Evolutionary conservation across 2,329 filamentous ascomycete species (phyloP), one percentile per base, ranked within the genome.

Genomic region (Penicillium sp.): DNA sequence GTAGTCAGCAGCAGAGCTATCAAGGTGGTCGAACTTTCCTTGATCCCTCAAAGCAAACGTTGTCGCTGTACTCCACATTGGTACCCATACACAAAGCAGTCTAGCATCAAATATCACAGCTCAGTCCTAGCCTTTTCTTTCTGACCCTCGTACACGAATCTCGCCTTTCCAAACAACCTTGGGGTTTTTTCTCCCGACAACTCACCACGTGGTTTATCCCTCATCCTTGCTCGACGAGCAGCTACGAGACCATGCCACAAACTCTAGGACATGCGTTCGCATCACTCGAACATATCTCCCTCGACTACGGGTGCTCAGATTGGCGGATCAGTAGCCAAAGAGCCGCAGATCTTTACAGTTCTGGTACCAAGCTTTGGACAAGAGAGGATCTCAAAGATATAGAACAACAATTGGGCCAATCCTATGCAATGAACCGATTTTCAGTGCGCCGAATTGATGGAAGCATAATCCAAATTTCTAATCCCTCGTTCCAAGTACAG

Each of bases 261-360:
- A 55, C 51, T 47, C 26, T 41, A 54, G 6, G 44, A 49, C 48
- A n/a, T n/a, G n/a, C n/a, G n/a, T n/a, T n/a, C n/a, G n/a, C n/a
- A n/a, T n/a, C n/a, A n/a, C n/a, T n/a, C n/a, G n/a, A n/a, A n/a
- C n/a, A n/a, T n/a, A n/a, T n/a, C n/a, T n/a, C 48, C 5, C 61
- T 63, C 44, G 54, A 63, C 57, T 59, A 62, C 35, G 59, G 57
- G 42, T 57, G 57, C 61, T 33, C 59, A 12, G 23, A 59, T 54
- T 63, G 61, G 61, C 57, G 49, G 31, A 58, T 59, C 41, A 63
- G 55, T 56, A 63, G 61, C 50, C 57, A 63, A 57, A 59, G 27
- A 56, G 59, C 48, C 41, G 57, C 55, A 59, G 57, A 63, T 55
- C 35, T 63, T 20, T 63, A 63, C 48, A 55, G 26, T 55, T 56